Base-by-base conservation (phyloP, 305 asterid species). In the Rubia peregrina region DNA sequence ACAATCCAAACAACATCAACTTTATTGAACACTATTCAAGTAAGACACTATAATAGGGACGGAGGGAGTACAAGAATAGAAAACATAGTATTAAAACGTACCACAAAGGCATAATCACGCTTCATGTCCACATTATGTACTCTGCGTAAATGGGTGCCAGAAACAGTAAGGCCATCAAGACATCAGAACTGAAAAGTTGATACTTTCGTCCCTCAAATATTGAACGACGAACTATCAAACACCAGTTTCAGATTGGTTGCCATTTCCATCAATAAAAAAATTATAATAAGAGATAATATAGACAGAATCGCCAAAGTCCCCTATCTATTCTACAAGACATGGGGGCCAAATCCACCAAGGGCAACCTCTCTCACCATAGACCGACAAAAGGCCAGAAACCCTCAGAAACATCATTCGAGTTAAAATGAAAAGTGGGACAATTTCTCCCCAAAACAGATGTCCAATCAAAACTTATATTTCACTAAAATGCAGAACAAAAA, bases 101-200 rank as follows among this genome's bases (percentile, higher is more conserved):
- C 89, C 83, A 85, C 87, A 42, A 85, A 85, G 62, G 89, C 87
- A 77, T 82, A 85, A 69, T 85, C 89, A 44, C 83, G 87, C 89
- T 85, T 85, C 89, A 85, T 85, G 75, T 85, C 89, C 79, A 85
- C 89, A 79, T 85, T 87, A 53, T 87, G 87, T 80, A 85, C 85
- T 85, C 89, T 82, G 89, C 81, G 89, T 71, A 85, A 85, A 85
- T 79, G 85, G 89, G 81, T 84, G 83, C 85, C 86, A 84, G 83
- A 84, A 84, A 84, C 81, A 84, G 82, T 82, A 82, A 80, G 82
- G 89, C 84, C 81, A 85, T 85, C 85, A 80, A 73, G 75, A 80
- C 87, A 77, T 65, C 64, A 81, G 81, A 68, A 84, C 81, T 73
- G 78, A 78, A 79, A 77, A 82, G 79, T 72, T 79, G 82, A 74